Conservation (phyloP, 306 rosid genomes). For the Trifolium fragiferum region DNA sequence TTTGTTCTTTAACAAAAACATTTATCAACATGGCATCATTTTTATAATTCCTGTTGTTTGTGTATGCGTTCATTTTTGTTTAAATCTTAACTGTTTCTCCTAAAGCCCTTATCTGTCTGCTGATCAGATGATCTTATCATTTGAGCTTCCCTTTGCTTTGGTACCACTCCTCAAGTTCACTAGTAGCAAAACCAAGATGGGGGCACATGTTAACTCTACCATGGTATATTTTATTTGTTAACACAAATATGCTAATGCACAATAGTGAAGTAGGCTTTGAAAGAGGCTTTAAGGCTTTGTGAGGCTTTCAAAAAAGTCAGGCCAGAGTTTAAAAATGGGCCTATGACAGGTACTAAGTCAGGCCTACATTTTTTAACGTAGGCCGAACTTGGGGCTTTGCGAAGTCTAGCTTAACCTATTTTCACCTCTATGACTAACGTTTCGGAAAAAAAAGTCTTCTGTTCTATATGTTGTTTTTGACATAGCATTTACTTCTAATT, state of each 20-base stretch:
- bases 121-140: constrained; percentile 92
- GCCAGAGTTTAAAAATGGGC: not conserved
- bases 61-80: constrained; percentile 26
- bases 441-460: not conserved
- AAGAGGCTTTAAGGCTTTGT: not conserved
- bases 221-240: constrained; percentile 49
- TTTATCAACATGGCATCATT: constrained; percentile 22
- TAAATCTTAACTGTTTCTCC: constrained; percentile 6
- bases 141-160: constrained; percentile 95
- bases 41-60: constrained; percentile 12
- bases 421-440: not conserved
- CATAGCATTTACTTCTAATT: constrained; percentile 18
- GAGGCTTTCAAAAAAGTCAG: not conserved
- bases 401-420: not conserved
- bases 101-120: constrained; percentile 37
- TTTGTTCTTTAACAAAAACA: constrained; percentile 13
- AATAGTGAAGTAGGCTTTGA: not conserved
- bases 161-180: constrained; percentile 96
- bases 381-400: not conserved
- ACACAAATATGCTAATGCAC: constrained; percentile 1
- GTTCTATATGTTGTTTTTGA: constrained; percentile 36
- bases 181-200: constrained; percentile 91
- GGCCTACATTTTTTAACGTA: not conserved
- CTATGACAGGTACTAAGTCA: not conserved
- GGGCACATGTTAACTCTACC: constrained; percentile 71